Conservation (phyloP, 345 rosid genomes). For the Populus simonii region DNA sequence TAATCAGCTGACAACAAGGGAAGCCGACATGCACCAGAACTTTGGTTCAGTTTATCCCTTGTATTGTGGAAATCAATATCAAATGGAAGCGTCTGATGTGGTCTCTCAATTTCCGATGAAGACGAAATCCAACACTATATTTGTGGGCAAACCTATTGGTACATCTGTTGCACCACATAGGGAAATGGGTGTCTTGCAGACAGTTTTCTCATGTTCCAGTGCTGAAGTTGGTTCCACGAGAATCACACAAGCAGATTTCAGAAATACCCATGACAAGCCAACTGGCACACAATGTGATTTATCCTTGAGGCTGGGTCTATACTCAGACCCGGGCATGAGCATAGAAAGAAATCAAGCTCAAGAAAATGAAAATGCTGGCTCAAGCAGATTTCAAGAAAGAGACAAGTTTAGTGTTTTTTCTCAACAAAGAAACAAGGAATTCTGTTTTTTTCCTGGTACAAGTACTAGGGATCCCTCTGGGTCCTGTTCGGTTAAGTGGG, state of each 20-base stretch:
- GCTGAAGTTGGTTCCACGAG: conserved; percentile 27
- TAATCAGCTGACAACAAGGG: conserved; percentile 35
- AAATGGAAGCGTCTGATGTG: conserved; percentile 32
- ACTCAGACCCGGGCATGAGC: conserved; percentile 42
- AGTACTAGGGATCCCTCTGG: conserved; percentile 33
- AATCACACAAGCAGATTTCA: conserved; percentile 21
- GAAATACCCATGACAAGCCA: conserved; percentile 29
- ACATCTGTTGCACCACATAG: conserved; percentile 37
- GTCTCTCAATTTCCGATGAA: conserved; percentile 39
- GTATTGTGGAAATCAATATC: conserved; percentile 53
- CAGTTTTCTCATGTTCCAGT: conserved; percentile 29
- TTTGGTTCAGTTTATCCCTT: conserved; percentile 68
- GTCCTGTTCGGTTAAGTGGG: conserved; percentile 30
- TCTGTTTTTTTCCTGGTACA: conserved; percentile 56
- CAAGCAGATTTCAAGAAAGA: conserved; percentile 34
- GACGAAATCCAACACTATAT: conserved; percentile 29
- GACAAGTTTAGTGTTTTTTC: conserved; percentile 24
- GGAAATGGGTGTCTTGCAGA: conserved; percentile 30
- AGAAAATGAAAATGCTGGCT: conserved; percentile 35
- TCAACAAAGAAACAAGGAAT: conserved; percentile 42
- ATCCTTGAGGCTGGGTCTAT: conserved; percentile 72
- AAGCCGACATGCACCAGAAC: conserved; percentile 29
- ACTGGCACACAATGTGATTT: conserved; percentile 60
- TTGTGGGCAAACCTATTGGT: conserved; percentile 72
- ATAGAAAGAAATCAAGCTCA: conserved; percentile 38